Evolutionary conservation across 768 basidiomycete genomes (phyloP).

Genomic region (Exidia glandulosa): DNA sequence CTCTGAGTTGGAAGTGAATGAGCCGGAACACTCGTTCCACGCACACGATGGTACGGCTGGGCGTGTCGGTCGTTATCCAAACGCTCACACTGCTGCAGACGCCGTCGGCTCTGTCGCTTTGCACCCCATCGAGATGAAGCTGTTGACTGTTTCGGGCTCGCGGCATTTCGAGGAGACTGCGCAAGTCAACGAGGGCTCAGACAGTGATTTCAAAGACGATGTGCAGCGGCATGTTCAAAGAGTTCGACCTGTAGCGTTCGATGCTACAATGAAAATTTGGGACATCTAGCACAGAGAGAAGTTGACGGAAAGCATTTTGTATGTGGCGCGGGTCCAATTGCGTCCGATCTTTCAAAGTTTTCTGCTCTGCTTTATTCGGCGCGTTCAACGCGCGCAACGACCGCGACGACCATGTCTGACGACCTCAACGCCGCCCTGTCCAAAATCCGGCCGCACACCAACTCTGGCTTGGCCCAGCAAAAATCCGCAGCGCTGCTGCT

Average conservation of each 20-base stretch:
- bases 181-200: background rate
- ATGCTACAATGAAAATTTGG: background rate
- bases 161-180: slow-evolving; percentile 40
- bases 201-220: slow-evolving; percentile 11
- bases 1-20: slow-evolving; percentile 1
- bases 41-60: slow-evolving; percentile 46
- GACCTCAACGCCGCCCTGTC: slow-evolving; percentile 27
- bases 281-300: background rate
- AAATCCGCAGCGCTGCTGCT: slow-evolving; percentile 81
- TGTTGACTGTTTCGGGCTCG: slow-evolving; percentile 68
- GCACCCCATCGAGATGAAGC: slow-evolving; percentile 47
- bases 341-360: background rate
- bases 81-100: slow-evolving; percentile 31
- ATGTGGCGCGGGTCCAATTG: background rate
- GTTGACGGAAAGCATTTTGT: background rate
- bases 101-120: slow-evolving; percentile 63
- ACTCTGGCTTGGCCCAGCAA: slow-evolving; percentile 75
- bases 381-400: background rate
- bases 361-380: background rate
- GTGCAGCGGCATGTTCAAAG: background rate
- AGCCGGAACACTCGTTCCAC: slow-evolving; percentile 28
- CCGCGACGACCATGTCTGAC: background rate
- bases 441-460: slow-evolving; percentile 81
- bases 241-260: background rate
- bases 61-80: background rate